A percentile compares a stretch with the other conserved stretches of the same genome.
Conservation (phyloP, 495 filamentous ascomycete species). For the Achaetomiella virescens region DNA sequence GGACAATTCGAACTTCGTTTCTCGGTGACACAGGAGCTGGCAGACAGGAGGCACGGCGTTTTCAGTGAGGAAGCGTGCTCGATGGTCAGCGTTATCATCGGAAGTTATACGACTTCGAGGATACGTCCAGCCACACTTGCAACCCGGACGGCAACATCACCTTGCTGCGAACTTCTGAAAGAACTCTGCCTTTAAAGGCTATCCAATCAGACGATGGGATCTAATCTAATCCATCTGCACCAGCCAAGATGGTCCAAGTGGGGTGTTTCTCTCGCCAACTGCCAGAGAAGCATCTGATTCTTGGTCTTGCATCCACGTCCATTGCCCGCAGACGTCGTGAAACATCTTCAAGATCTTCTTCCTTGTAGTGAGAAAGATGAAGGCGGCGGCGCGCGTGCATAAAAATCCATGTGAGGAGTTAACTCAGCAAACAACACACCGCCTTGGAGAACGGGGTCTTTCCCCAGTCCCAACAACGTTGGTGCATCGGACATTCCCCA, state of each 20-base stretch:
- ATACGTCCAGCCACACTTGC: no score
- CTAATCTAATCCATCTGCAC: slow-evolving; percentile 2
- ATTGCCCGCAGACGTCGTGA: not conserved
- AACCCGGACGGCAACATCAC: no score
- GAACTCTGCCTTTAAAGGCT: not conserved
- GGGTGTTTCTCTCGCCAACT: no score
- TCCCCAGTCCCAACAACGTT: no score
- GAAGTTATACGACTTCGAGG: no score
- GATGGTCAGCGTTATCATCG: no score
- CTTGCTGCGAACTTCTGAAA: not conserved
- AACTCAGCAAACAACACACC: no score
- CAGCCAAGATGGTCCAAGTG: not conserved
- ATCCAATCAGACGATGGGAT: slow-evolving; percentile 1
- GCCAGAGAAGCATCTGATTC: not conserved
- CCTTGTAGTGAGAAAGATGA: not conserved
- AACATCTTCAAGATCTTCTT: not conserved
- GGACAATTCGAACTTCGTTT: not conserved
- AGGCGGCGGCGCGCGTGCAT: not conserved
- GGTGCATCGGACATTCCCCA: slow-evolving; percentile 29
- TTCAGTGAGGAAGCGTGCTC: not conserved
- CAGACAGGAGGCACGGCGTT: not conserved
- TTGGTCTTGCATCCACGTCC: not conserved
- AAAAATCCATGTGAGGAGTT: not conserved
- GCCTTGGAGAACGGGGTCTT: no score
- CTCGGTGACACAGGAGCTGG: not conserved